These are phyloP conservation scores for Halophytophthora polymorphica DNA, from an alignment of 352 stramenopile genomes.

Conservation along the genomic window DNA sequence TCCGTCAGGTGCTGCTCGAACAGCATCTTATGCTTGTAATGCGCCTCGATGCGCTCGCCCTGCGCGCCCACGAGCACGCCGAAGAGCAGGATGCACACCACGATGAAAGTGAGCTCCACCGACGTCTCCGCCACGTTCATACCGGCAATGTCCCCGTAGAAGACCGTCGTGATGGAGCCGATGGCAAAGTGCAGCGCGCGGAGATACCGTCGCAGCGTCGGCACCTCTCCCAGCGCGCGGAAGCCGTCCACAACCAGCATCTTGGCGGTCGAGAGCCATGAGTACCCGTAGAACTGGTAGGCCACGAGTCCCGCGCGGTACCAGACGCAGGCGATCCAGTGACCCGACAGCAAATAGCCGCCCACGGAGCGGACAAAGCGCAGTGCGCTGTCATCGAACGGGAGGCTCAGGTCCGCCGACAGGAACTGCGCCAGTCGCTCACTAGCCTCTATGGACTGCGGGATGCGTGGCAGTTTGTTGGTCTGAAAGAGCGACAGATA, in stretches of 20 bases:
- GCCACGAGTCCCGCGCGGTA: constrained; percentile 46
- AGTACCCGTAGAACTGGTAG: constrained; percentile 42
- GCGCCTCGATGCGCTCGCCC: constrained; percentile 54
- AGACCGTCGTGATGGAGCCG: constrained; percentile 66
- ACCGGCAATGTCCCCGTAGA: constrained; percentile 67
- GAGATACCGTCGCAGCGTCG: constrained; percentile 43
- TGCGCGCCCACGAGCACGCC: constrained; percentile 63
- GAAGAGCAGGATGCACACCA: constrained; percentile 70
- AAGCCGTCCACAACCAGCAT: constrained; percentile 57
- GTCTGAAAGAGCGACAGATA: constrained; percentile 56
- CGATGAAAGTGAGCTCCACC: constrained; percentile 53
- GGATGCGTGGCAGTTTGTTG: constrained; percentile 59
- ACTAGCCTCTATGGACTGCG: constrained; percentile 42
- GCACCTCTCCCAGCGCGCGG: constrained; percentile 34
- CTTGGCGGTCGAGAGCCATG: constrained; percentile 49
- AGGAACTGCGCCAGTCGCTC: constrained; percentile 56
- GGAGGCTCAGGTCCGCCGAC: constrained; percentile 45
- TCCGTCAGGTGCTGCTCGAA: constrained; percentile 70
- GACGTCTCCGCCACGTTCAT: constrained; percentile 59
- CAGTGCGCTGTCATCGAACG: constrained; percentile 43
- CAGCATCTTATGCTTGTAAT: constrained; percentile 65
- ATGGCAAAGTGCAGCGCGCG: constrained; percentile 57
- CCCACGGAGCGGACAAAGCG: constrained; percentile 48
- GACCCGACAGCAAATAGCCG: constrained; percentile 49
- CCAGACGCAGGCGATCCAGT: constrained; percentile 76